Percentiles rank a stretch among this genome's conserved stretches.
phyloP scores from a whole-genome alignment of 129 eudicot genomes.

The Helichrysum umbraculigerum region DNA sequence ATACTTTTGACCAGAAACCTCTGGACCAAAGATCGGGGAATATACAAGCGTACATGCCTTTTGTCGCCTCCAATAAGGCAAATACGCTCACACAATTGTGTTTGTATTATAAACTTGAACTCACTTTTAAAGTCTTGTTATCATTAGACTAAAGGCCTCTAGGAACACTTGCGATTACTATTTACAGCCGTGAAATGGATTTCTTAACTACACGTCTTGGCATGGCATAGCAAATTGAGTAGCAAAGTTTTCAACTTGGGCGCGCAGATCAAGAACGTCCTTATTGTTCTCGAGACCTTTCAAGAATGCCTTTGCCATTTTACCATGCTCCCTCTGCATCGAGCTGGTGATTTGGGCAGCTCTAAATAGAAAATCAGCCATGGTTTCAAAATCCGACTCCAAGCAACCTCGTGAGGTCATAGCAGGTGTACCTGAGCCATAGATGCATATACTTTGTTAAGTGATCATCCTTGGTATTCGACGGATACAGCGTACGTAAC shows the following conservation, averaged over 20 bases:
- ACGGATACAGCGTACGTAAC: not conserved
- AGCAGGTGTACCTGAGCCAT: slow-evolving; percentile 81
- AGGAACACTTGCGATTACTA: not conserved
- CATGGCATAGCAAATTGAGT: slow-evolving; percentile 92
- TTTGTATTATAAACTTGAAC: not conserved
- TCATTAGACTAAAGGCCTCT: not conserved
- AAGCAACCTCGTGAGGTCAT: slow-evolving; percentile 96
- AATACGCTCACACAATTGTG: not conserved
- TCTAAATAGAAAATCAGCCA: slow-evolving; percentile 74
- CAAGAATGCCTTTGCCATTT: slow-evolving; percentile 57
- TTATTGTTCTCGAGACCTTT: slow-evolving; percentile 81
- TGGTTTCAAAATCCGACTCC: slow-evolving; percentile 83
- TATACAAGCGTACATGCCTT: not conserved
- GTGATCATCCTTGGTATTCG: not conserved
- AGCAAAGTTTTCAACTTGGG: slow-evolving; percentile 75
- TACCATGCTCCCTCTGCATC: slow-evolving; percentile 83
- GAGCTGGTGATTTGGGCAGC: slow-evolving; percentile 85
- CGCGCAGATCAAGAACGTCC: slow-evolving; percentile 69
- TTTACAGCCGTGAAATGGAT: slow-evolving; percentile 2
- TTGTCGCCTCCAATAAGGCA: not conserved
- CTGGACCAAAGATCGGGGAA: not conserved
- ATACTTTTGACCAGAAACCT: not conserved
- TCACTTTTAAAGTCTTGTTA: not conserved
- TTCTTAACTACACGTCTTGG: slow-evolving; percentile 44
- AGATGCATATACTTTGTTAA: not conserved